These are phyloP conservation scores for Carallia pectinifolia DNA, from an alignment of 345 rosid genomes.

Conservation along the genomic window DNA sequence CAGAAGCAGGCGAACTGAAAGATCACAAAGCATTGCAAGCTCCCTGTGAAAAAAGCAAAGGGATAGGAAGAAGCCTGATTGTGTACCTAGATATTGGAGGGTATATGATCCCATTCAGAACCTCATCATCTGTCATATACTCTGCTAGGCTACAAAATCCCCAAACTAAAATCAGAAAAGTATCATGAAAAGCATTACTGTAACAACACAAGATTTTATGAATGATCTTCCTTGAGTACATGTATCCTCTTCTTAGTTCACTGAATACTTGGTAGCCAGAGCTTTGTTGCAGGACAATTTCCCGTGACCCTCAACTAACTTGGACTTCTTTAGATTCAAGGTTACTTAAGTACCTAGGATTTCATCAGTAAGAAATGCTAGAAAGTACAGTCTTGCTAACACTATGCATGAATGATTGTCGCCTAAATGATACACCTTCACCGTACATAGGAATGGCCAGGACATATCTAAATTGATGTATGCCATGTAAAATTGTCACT, in stretches of 20 bases:
- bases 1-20: not conserved
- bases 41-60: not conserved
- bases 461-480: no score
- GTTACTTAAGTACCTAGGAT: not conserved
- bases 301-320: no score
- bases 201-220: not conserved
- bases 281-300: not conserved
- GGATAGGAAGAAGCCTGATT: not conserved
- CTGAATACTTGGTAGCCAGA: not conserved
- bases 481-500: no score
- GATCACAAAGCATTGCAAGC: not conserved
- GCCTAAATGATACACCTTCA: no score
- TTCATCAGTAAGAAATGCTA: not conserved
- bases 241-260: not conserved
- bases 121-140: slow-evolving; percentile 93
- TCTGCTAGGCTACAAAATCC: slow-evolving; percentile 72
- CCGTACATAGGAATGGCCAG: no score
- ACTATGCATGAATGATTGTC: not conserved
- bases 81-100: slow-evolving; percentile 84
- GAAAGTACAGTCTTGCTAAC: not conserved
- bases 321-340: not conserved
- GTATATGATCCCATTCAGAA: slow-evolving; percentile 66
- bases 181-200: not conserved
- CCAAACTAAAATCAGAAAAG: slow-evolving; percentile 18
- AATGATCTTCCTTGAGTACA: not conserved